Evolutionary conservation across 2,329 filamentous ascomycete species (phyloP), one percentile per base, ranked within the genome.

Genomic region (Verticillium longisporum): DNA sequence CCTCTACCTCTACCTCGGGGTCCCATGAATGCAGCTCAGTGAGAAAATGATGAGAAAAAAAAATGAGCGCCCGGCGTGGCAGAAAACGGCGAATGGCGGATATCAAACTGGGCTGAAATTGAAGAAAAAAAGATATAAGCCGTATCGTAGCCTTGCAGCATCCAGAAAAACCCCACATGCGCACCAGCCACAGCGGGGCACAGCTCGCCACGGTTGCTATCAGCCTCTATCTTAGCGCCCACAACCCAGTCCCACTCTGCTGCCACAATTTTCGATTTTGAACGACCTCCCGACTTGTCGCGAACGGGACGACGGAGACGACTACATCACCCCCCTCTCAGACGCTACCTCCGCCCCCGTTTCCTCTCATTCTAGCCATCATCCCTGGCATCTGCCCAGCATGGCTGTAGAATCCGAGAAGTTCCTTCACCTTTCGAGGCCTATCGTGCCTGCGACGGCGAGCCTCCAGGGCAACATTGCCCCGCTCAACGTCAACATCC

Each of bases 401-500:
- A 97, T 96, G 92, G 89, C 91, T 76, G 81, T 85, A 73, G 81
- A 88, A 75, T 83, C 86, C 71, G 90, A 94, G 76, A 89, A 90
- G 66, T 98, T 97, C 82, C 88, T 98, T 72, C 95, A 99, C 78
- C 89, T 99, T 68, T 89, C 94, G 73, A 88, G 95, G 77, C 95
- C 95, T 71, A 83, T 98, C 72, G 92, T 92, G 75, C 92, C 92
- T 68, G 88, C 89, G 65, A 82, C 86, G 63, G 82, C 92, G 70
- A 90, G 90, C 74, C 87, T 90, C 73, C 90, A 92, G 78, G 88
- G 89, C 72, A 92, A 89, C 70, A 94, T 92, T 75, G 89, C 92
- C 78, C 95, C 95, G 78, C 86, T 99, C 76, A 90, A 88, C 76
- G 92, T 99, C 74, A 90, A 91, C 74, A 90, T 99, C 77, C 95